Evolutionary conservation across 345 rosid genomes (phyloP).

Genomic region (Geranium rotundifolium): DNA sequence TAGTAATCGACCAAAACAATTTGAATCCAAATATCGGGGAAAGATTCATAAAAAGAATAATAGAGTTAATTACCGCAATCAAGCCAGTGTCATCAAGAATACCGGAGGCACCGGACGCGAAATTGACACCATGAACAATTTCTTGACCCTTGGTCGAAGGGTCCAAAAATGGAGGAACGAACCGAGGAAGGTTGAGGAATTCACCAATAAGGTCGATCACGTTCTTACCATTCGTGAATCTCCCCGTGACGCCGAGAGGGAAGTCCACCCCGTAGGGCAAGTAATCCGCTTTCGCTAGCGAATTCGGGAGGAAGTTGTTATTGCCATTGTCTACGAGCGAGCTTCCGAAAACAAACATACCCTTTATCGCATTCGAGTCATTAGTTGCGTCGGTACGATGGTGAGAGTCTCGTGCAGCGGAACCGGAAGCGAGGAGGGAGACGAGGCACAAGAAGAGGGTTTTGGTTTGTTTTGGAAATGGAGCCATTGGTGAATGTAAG

Average conservation of each 20-base stretch:
- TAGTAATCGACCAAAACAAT: too few relatives aligned
- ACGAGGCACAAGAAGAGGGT: too few relatives aligned
- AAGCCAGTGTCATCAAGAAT: conserved; percentile 39
- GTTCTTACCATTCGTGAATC: conserved; percentile 42
- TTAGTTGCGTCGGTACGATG: too few relatives aligned
- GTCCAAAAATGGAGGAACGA: conserved; percentile 25
- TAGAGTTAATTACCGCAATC: conserved; percentile 17
- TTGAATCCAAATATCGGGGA: too few relatives aligned
- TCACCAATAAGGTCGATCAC: conserved; percentile 32
- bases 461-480: too few relatives aligned
- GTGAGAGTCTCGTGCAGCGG: too few relatives aligned
- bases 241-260: conserved; percentile 32
- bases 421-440: too few relatives aligned
- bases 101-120: conserved; percentile 43
- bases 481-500: too few relatives aligned
- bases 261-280: conserved; percentile 43
- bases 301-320: conserved; percentile 33
- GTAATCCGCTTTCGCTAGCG: conserved; percentile 27
- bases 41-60: too few relatives aligned
- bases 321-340: conserved; percentile 48
- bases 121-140: conserved; percentile 35
- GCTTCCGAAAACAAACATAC: conserved; percentile 50
- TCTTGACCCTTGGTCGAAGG: conserved; percentile 26
- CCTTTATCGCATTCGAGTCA: background rate
- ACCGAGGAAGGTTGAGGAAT: conserved; percentile 22